phyloP scores from a whole-genome alignment of 106 monocot species.

The Dioscorea alata region DNA sequence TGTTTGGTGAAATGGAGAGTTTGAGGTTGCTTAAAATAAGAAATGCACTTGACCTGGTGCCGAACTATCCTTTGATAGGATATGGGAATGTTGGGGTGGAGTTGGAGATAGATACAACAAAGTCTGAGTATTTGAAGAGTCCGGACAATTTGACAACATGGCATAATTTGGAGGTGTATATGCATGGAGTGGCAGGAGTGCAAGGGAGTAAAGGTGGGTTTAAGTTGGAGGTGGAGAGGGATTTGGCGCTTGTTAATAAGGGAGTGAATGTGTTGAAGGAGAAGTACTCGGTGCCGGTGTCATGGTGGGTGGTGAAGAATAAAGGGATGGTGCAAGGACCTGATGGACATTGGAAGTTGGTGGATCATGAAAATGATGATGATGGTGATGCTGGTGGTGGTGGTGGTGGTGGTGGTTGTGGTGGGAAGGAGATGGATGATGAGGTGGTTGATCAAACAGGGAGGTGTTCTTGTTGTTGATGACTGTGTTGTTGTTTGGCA shows the following conservation, averaged over 20 bases:
- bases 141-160: constrained; percentile 28
- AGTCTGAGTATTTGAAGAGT: constrained; percentile 55
- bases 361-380: constrained; percentile 58
- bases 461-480: too few species aligned
- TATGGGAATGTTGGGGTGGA: constrained; percentile 61
- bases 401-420: too few species aligned
- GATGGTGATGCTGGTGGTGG: background rate
- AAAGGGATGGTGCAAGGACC: constrained; percentile 70
- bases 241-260: constrained; percentile 85
- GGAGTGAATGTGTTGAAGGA: constrained; percentile 49
- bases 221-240: constrained; percentile 54
- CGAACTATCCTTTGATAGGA: constrained; percentile 49
- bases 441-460: too few species aligned
- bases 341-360: constrained; percentile 63
- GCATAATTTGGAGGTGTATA: constrained; percentile 76
- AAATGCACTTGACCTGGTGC: constrained; percentile 62
- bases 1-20: constrained; percentile 23
- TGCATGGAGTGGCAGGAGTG: constrained; percentile 77
- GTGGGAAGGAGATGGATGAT: too few species aligned
- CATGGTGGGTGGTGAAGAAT: constrained; percentile 86
- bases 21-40: constrained; percentile 47
- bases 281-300: constrained; percentile 47
- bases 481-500: too few species aligned
- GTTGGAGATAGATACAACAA: constrained; percentile 39
- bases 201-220: constrained; percentile 56